Conservation (phyloP, 768 basidiomycete genomes). For the Suillus subalutaceus region DNA sequence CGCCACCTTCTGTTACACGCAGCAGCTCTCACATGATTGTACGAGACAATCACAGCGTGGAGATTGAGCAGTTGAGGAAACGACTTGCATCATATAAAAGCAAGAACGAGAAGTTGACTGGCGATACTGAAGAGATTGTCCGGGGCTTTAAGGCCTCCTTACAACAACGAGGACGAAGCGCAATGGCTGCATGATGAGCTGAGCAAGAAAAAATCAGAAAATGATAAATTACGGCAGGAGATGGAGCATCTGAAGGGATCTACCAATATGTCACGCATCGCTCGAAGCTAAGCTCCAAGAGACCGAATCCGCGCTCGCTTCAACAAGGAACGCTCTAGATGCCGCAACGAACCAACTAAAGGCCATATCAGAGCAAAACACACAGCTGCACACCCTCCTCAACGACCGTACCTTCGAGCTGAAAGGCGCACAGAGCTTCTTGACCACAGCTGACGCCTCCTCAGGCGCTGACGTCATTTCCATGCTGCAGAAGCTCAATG, state of each 20-base stretch:
- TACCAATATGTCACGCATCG: neutral
- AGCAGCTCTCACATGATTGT: neutral
- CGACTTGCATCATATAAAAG: neutral
- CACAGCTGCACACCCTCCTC: conserved; percentile 34
- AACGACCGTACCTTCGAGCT: conserved; percentile 47
- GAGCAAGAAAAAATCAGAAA: neutral
- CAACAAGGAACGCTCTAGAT: neutral
- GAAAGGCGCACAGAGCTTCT: conserved; percentile 48
- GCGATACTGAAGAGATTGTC: too few species aligned
- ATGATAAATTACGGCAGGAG: neutral
- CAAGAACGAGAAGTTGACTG: neutral
- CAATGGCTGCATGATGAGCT: neutral
- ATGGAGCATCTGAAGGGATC: neutral
- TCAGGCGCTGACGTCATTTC: conserved; percentile 49
- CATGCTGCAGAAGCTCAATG: conserved; percentile 48
- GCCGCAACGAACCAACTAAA: neutral
- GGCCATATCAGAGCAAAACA: neutral
- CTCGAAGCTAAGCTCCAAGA: neutral
- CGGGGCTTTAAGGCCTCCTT: neutral
- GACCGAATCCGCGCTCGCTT: neutral
- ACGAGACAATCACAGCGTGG: conserved; percentile 1
- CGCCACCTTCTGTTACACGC: neutral
- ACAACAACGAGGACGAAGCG: too few species aligned
- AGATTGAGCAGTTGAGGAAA: neutral
- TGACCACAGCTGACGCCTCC: conserved; percentile 45